phyloP scores from a whole-genome alignment of 2,329 filamentous ascomycete genomes.

The Falciphora oryzae region DNA sequence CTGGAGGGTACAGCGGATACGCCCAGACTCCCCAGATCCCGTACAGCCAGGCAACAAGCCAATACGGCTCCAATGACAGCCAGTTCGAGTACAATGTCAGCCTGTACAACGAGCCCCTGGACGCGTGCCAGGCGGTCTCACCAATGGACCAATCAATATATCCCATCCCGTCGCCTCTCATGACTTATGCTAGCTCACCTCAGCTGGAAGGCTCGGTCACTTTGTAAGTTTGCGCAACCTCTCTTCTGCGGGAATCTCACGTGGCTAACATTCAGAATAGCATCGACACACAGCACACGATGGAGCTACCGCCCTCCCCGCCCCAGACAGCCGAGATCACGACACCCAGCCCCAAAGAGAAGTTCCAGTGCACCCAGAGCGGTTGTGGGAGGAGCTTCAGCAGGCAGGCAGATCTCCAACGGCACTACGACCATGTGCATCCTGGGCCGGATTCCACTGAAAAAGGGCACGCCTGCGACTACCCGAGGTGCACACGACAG shows the following conservation, averaged over 20 bases:
- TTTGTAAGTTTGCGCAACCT: background rate
- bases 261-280: background rate
- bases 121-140: background rate
- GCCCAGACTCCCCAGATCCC: background rate
- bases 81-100: background rate
- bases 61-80: background rate
- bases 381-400: conserved; percentile 43
- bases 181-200: background rate
- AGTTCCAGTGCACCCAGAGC: conserved; percentile 32
- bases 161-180: background rate
- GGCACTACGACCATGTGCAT: conserved; percentile 47
- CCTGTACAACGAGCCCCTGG: background rate
- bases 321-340: background rate
- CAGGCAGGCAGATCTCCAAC: conserved; percentile 48
- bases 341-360: background rate
- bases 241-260: background rate
- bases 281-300: background rate
- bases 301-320: background rate
- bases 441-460: conserved; percentile 33
- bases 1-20: background rate
- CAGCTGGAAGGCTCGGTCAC: background rate
- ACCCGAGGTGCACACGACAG: conserved; percentile 39
- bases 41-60: background rate
- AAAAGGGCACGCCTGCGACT: conserved; percentile 43
- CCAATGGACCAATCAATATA: background rate